These are phyloP conservation scores for Medicago arabica DNA, from an alignment of 306 rosid genomes.

Conservation along the genomic window DNA sequence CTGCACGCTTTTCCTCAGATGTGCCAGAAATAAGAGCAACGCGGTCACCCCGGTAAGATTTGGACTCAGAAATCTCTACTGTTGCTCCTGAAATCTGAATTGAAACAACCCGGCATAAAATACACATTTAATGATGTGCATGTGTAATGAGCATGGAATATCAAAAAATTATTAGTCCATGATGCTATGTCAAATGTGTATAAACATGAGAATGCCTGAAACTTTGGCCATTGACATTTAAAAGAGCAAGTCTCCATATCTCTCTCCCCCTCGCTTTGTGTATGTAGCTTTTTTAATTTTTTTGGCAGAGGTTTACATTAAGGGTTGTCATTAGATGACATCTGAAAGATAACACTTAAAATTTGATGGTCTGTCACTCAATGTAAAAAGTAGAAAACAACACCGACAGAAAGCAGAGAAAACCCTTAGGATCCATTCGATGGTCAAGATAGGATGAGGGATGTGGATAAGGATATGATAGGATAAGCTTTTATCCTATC, in stretches of 20 bases:
- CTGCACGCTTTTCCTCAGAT: constrained; percentile 85
- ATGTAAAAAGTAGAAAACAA: background rate
- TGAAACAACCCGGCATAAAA: constrained; percentile 47
- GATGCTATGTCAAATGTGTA: constrained; percentile 26
- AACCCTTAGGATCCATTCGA: no score
- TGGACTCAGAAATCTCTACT: constrained; percentile 85
- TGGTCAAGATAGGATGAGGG: no score
- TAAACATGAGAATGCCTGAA: background rate
- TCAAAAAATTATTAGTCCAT: constrained; percentile 29
- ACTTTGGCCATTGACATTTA: background rate
- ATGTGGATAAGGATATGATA: no score
- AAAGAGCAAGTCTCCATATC: background rate
- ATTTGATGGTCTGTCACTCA: background rate
- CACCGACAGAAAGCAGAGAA: background rate
- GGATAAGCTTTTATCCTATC: no score
- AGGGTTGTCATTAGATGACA: background rate
- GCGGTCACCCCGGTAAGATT: constrained; percentile 80
- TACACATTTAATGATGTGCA: constrained; percentile 28
- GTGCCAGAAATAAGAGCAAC: constrained; percentile 90
- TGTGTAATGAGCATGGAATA: constrained; percentile 18
- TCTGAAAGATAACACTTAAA: background rate
- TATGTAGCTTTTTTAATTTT: background rate
- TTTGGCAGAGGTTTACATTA: background rate
- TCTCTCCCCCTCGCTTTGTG: background rate
- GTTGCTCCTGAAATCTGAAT: constrained; percentile 96